Evolutionary conservation across 2,329 filamentous ascomycete genomes (phyloP).

Genomic region (Pseudofabraea citricarpa): DNA sequence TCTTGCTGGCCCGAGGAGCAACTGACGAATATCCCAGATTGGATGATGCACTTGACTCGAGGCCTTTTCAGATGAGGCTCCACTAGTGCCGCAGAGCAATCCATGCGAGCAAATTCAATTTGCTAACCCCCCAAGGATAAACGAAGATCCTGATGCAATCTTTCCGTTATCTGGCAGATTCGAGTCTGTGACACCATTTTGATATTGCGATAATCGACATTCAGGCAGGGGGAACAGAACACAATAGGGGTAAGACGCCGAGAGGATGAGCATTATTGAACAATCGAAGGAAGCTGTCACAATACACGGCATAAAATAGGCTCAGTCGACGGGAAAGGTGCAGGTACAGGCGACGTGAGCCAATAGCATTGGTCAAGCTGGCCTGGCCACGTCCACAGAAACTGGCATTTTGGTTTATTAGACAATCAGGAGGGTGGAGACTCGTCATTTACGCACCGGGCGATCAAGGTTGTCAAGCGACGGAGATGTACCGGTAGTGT

Average conservation of each 20-base stretch:
- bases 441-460: background rate
- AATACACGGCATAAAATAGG: no score
- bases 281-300: no score
- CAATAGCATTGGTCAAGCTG: background rate
- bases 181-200: no score
- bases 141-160: background rate
- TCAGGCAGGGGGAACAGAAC: no score
- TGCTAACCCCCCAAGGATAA: no score
- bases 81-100: background rate
- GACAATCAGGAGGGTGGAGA: background rate
- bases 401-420: background rate
- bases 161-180: background rate
- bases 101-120: no score
- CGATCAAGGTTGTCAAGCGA: background rate
- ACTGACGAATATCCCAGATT: no score
- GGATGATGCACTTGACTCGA: background rate
- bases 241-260: no score
- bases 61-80: slow-evolving; percentile 1
- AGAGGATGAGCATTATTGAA: no score
- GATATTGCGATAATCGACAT: no score
- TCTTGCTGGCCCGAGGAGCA: no score
- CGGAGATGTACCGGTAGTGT: background rate
- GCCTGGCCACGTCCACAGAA: background rate
- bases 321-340: background rate
- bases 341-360: background rate